A percentile compares a stretch with the other conserved stretches of the same genome.
Evolutionary conservation across 768 basidiomycete genomes (phyloP).

Genomic region (Chlorophyllum brunneum): DNA sequence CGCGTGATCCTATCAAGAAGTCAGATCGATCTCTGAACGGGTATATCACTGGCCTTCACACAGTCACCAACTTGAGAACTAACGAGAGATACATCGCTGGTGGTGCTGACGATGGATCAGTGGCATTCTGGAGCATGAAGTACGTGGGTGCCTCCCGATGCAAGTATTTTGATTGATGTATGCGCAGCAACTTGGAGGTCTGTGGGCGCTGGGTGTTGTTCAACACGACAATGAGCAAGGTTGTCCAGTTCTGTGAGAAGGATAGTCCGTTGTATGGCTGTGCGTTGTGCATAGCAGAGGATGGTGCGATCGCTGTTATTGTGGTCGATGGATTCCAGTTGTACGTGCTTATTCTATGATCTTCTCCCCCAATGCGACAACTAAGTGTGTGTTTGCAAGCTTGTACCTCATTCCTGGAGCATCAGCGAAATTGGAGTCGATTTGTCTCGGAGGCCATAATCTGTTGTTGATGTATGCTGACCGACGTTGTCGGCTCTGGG

Average conservation of each 20-base stretch:
- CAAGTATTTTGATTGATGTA: no score
- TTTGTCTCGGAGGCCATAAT: conserved; percentile 68
- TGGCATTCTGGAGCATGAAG: conserved; percentile 71
- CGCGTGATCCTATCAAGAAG: conserved; percentile 25
- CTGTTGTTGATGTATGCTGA: conserved; percentile 74
- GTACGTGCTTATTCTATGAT: conserved; percentile 45
- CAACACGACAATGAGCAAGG: conserved; percentile 54
- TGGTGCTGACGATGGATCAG: conserved; percentile 74
- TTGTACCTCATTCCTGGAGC: conserved; percentile 81
- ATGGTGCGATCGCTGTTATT: conserved; percentile 84
- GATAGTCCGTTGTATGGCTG: conserved; percentile 62
- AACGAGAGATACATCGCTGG: conserved; percentile 65
- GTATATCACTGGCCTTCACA: conserved; percentile 45
- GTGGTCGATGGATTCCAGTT: conserved; percentile 70
- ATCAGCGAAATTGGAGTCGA: conserved; percentile 53
- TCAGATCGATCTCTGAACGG: conserved; percentile 49
- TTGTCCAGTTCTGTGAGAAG: conserved; percentile 50
- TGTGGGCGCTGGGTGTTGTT: conserved; percentile 75
- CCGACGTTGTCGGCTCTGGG: conserved; percentile 82
- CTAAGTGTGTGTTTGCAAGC: conserved; percentile 33
- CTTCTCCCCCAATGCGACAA: not conserved
- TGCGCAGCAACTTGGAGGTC: conserved; percentile 58
- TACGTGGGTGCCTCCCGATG: conserved; percentile 29
- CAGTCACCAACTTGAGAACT: conserved; percentile 54
- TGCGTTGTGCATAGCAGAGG: conserved; percentile 65